Evolutionary conservation across 2,329 filamentous ascomycete species (phyloP).

Genomic region (Aspergillus novoparasiticus): DNA sequence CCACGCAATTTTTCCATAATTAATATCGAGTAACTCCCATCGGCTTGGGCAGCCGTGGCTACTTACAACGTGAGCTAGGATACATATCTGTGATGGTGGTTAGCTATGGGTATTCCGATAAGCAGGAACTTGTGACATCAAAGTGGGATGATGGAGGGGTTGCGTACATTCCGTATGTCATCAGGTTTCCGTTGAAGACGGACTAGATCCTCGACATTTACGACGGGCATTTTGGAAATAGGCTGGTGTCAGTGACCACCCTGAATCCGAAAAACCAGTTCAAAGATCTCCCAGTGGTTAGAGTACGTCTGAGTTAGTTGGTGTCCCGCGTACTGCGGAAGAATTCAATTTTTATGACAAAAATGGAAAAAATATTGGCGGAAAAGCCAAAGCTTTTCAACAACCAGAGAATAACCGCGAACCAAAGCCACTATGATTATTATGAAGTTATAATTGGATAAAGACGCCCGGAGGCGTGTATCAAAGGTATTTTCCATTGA

Average conservation of each 20-base stretch:
- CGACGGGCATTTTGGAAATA: slow-evolving; percentile 76
- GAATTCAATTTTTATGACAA: background rate
- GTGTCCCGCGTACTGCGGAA: slow-evolving; percentile 16
- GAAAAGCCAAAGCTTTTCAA: slow-evolving; percentile 4
- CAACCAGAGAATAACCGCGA: background rate
- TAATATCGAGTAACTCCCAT: slow-evolving; percentile 5
- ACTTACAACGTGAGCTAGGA: slow-evolving; percentile 84
- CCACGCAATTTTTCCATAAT: slow-evolving; percentile 14
- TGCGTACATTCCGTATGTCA: slow-evolving; percentile 85
- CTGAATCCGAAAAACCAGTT: slow-evolving; percentile 8
- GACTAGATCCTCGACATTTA: slow-evolving; percentile 86
- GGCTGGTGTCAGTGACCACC: slow-evolving; percentile 18
- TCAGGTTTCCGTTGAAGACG: slow-evolving; percentile 84
- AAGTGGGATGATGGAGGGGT: slow-evolving; percentile 37
- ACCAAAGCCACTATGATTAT: background rate
- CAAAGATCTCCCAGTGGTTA: slow-evolving; percentile 15
- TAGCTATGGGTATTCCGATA: slow-evolving; percentile 26
- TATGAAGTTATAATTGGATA: background rate
- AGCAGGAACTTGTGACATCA: slow-evolving; percentile 18
- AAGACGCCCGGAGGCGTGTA: background rate
- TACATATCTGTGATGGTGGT: slow-evolving; percentile 71
- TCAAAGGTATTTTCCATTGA: background rate
- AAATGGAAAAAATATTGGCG: slow-evolving; percentile 21
- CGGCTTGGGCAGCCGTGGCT: background rate
- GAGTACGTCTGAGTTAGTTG: slow-evolving; percentile 13